Percentiles rank a stretch among this genome's conserved stretches.
These are phyloP conservation scores for Babesia sp. DNA, from an alignment of 169 alveolate species.

Conservation along the genomic window DNA sequence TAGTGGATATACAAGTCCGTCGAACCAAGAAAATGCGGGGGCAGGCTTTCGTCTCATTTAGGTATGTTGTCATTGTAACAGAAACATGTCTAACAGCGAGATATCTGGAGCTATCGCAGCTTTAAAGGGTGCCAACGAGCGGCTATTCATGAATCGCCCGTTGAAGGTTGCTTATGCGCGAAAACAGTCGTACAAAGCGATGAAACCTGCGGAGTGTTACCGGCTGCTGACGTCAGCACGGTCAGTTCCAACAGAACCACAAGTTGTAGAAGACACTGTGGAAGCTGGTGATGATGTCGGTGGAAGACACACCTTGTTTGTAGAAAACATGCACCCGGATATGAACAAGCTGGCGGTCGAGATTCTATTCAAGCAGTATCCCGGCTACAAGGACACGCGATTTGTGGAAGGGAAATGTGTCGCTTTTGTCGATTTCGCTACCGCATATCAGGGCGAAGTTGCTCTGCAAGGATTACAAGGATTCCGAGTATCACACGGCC, in stretches of 20 bases:
- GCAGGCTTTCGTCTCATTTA: constrained; percentile 83
- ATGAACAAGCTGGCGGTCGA: constrained; percentile 78
- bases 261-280: constrained; percentile 1
- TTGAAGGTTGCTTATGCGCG: constrained; percentile 80
- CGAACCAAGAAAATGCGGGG: constrained; percentile 77
- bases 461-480: constrained; percentile 85
- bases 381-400: constrained; percentile 80
- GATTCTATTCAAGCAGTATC: constrained; percentile 79
- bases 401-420: constrained; percentile 81
- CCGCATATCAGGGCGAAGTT: constrained; percentile 76
- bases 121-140: constrained; percentile 77
- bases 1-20: constrained; percentile 75
- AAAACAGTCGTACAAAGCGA: constrained; percentile 64
- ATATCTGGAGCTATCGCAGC: constrained; percentile 83
- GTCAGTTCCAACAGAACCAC: not conserved
- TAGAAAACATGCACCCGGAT: constrained; percentile 81
- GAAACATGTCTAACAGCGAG: constrained; percentile 47
- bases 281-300: constrained; percentile 7
- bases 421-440: constrained; percentile 80
- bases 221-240: constrained; percentile 49
- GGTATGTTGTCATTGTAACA: constrained; percentile 15
- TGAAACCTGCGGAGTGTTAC: constrained; percentile 72
- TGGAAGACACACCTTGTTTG: constrained; percentile 71
- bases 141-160: constrained; percentile 70
- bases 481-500: constrained; percentile 76